These are phyloP conservation scores for Phialocephala subalpina DNA, from an alignment of 2,329 filamentous ascomycete species.

Conservation along the genomic window DNA sequence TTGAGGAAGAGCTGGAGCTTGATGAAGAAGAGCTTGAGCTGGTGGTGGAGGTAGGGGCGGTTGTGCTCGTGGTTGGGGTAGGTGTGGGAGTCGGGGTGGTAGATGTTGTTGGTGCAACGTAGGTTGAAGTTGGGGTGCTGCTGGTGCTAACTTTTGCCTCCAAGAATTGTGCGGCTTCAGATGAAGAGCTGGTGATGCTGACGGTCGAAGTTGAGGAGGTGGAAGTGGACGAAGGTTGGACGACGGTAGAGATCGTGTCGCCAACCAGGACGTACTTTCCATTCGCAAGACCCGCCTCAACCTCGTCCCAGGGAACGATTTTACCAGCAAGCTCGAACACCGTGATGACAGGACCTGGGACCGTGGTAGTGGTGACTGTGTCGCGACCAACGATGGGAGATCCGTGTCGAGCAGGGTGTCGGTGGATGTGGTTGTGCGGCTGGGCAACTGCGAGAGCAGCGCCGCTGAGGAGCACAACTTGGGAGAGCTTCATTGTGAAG, in stretches of 20 bases:
- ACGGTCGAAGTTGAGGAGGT: slow-evolving; percentile 41
- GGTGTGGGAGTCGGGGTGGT: slow-evolving; percentile 43
- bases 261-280: slow-evolving; percentile 74
- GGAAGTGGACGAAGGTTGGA: slow-evolving; percentile 50
- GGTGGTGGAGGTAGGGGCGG: slow-evolving; percentile 45
- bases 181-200: slow-evolving; percentile 30
- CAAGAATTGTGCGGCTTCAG: slow-evolving; percentile 26
- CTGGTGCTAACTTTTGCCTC: slow-evolving; percentile 25
- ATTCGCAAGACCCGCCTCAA: slow-evolving; percentile 74
- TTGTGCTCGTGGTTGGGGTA: slow-evolving; percentile 10
- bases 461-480: slow-evolving; percentile 40
- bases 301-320: slow-evolving; percentile 66
- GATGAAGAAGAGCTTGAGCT: slow-evolving; percentile 39
- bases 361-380: slow-evolving; percentile 48
- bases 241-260: slow-evolving; percentile 57
- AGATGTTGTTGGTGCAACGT: slow-evolving; percentile 47
- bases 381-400: slow-evolving; percentile 57
- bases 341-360: slow-evolving; percentile 68
- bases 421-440: slow-evolving; percentile 66
- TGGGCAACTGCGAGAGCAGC: slow-evolving; percentile 63
- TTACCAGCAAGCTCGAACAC: slow-evolving; percentile 76
- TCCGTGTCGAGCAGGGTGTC: slow-evolving; percentile 63
- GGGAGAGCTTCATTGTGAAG: slow-evolving; percentile 46
- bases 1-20: slow-evolving; percentile 37
- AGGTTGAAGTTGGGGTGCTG: slow-evolving; percentile 45